Evolutionary conservation across 2,329 filamentous ascomycete species (phyloP).

Genomic region (Stylonectria norvegica): DNA sequence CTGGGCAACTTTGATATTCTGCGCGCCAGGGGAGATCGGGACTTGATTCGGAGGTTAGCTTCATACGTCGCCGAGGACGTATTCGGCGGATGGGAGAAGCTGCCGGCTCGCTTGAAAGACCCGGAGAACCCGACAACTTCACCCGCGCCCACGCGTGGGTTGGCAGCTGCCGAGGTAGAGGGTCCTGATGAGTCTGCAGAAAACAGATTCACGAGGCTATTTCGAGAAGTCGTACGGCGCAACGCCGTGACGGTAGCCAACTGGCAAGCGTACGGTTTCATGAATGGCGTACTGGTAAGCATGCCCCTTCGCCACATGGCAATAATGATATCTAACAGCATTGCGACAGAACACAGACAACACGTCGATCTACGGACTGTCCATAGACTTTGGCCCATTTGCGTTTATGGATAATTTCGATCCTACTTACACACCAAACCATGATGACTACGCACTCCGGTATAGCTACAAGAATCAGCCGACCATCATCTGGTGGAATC

Average conservation of each 20-base stretch:
- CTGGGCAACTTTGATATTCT: constrained; percentile 97
- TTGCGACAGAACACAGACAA: constrained; percentile 78
- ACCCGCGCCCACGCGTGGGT: constrained; percentile 45
- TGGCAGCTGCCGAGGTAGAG: constrained; percentile 59
- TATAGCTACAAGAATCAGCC: constrained; percentile 95
- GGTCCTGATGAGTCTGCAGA: constrained; percentile 66
- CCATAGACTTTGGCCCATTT: constrained; percentile 93
- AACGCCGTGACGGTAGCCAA: constrained; percentile 86
- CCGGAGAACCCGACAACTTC: constrained; percentile 46
- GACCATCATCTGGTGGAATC: constrained; percentile 97
- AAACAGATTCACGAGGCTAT: constrained; percentile 84
- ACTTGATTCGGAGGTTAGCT: constrained; percentile 68
- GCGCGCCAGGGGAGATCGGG: constrained; percentile 74
- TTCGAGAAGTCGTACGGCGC: constrained; percentile 78
- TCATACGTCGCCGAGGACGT: constrained; percentile 87
- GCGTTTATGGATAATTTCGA: constrained; percentile 98
- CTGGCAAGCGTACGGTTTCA: constrained; percentile 99
- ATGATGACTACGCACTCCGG: constrained; percentile 82
- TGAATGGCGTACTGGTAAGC: constrained; percentile 79
- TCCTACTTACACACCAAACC: constrained; percentile 90
- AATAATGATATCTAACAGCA: background rate
- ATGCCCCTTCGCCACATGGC: background rate
- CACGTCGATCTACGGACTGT: constrained; percentile 84
- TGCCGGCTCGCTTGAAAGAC: constrained; percentile 60
- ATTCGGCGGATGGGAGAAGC: constrained; percentile 79